A percentile compares a stretch with the other conserved stretches of the same genome.
These are phyloP conservation scores for Xylaria cubensis DNA, from an alignment of 495 filamentous ascomycete genomes.

Conservation along the genomic window DNA sequence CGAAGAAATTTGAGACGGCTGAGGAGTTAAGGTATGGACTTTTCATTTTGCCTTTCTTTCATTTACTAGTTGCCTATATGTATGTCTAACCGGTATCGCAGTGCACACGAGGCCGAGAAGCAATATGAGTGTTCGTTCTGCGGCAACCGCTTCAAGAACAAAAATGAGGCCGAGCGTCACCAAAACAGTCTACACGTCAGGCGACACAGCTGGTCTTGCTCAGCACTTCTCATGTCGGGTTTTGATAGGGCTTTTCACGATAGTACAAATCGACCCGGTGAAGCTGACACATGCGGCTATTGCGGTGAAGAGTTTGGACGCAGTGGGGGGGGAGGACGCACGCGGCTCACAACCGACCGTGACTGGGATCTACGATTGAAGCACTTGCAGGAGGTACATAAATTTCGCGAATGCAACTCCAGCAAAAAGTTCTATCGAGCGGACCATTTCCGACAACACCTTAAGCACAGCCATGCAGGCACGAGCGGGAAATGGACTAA, in stretches of 20 bases:
- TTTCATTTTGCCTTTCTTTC: background rate
- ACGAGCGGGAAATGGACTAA: constrained; percentile 99
- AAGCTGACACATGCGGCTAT: constrained; percentile 88
- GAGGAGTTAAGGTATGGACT: constrained; percentile 78
- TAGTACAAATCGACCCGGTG: constrained; percentile 64
- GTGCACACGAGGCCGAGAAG: constrained; percentile 86
- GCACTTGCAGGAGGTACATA: constrained; percentile 89
- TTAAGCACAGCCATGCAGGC: constrained; percentile 97
- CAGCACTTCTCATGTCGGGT: constrained; percentile 67
- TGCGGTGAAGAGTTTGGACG: constrained; percentile 93
- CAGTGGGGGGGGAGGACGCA: constrained; percentile 49
- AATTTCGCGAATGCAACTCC: constrained; percentile 97
- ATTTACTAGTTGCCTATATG: too few relatives aligned
- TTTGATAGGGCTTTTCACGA: constrained; percentile 86
- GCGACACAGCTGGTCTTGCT: constrained; percentile 97
- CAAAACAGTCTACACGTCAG: constrained; percentile 96
- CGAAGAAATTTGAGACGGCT: constrained; percentile 91
- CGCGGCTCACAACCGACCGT: constrained; percentile 50
- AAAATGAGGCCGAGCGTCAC: constrained; percentile 97
- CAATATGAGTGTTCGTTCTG: constrained; percentile 94
- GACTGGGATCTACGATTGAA: constrained; percentile 87
- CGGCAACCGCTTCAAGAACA: constrained; percentile 97
- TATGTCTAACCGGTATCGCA: constrained; percentile 33
- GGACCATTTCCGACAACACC: constrained; percentile 96
- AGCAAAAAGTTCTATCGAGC: constrained; percentile 98